Percentiles rank a stretch among this genome's conserved stretches.
Evolutionary conservation across 331 rosid species (phyloP).

Genomic region (Arachis monticola): DNA sequence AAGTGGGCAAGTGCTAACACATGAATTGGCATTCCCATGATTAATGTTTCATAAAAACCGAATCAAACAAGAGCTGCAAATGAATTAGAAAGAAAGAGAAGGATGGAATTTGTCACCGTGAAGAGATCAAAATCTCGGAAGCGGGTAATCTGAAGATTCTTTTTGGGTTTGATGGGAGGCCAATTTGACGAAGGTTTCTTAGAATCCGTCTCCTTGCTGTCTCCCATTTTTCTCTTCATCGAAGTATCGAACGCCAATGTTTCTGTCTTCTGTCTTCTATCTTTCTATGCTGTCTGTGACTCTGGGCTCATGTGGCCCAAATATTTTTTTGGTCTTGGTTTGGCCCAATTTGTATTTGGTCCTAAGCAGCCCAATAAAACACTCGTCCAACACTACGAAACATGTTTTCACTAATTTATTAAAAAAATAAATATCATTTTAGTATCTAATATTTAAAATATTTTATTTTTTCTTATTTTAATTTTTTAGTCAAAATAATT

Average conservation of each 20-base stretch:
- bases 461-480: too few species aligned
- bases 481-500: too few species aligned
- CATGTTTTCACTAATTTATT: too few species aligned
- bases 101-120: conserved; percentile 53
- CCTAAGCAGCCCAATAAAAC: not conserved
- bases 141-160: conserved; percentile 58
- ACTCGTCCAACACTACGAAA: too few species aligned
- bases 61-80: not conserved
- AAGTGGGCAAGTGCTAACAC: not conserved
- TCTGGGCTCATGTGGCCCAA: not conserved
- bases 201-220: conserved; percentile 46
- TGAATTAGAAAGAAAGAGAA: too few species aligned
- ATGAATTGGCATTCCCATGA: not conserved
- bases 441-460: too few species aligned
- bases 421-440: too few species aligned
- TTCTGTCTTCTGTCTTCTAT: too few species aligned
- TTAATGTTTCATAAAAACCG: conserved; percentile 2
- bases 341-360: conserved; percentile 7
- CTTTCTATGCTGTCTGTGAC: not conserved
- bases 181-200: conserved; percentile 53
- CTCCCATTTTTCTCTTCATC: conserved; percentile 74
- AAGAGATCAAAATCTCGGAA: conserved; percentile 72
- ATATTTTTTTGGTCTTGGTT: too few species aligned
- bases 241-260: not conserved
- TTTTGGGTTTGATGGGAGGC: conserved; percentile 80